Conservation (phyloP, 768 basidiomycete genomes). For the Chalciporus sphaerocephalus region DNA sequence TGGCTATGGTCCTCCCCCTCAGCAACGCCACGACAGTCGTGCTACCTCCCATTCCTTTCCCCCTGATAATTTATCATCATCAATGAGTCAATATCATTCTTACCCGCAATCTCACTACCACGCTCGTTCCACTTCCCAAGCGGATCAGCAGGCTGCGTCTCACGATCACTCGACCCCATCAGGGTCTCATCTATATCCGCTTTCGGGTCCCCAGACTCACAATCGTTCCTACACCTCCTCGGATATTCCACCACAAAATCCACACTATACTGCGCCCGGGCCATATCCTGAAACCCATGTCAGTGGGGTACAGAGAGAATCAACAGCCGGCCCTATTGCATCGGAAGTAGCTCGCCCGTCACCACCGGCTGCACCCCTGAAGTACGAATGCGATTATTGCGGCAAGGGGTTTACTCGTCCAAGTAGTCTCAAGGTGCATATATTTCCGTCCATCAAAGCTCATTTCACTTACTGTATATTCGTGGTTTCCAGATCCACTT, state of each 20-base stretch:
- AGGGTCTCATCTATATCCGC: constrained; percentile 26
- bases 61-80: constrained; percentile 24
- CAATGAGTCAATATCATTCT: constrained; percentile 20
- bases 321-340: constrained; percentile 2
- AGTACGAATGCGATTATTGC: constrained; percentile 76
- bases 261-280: constrained; percentile 9
- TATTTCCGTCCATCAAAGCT: constrained; percentile 1
- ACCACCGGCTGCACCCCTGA: constrained; percentile 36
- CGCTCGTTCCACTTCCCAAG: constrained; percentile 27
- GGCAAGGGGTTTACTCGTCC: constrained; percentile 80
- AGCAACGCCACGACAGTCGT: constrained; percentile 28
- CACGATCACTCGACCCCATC: constrained; percentile 26
- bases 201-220: constrained; percentile 20
- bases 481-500: constrained; percentile 59
- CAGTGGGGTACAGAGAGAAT: constrained; percentile 20
- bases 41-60: constrained; percentile 12
- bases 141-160: constrained; percentile 23
- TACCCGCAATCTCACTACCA: constrained; percentile 19
- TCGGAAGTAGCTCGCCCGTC: constrained; percentile 16
- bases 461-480: constrained; percentile 5
- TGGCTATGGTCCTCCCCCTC: constrained; percentile 20
- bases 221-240: constrained; percentile 12
- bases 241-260: constrained; percentile 16
- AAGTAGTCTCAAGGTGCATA: constrained; percentile 69
- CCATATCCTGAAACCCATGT: constrained; percentile 13